Evolutionary conservation across 164 flowering plant species (phyloP).

Genomic region (Nymphaea colorata): DNA sequence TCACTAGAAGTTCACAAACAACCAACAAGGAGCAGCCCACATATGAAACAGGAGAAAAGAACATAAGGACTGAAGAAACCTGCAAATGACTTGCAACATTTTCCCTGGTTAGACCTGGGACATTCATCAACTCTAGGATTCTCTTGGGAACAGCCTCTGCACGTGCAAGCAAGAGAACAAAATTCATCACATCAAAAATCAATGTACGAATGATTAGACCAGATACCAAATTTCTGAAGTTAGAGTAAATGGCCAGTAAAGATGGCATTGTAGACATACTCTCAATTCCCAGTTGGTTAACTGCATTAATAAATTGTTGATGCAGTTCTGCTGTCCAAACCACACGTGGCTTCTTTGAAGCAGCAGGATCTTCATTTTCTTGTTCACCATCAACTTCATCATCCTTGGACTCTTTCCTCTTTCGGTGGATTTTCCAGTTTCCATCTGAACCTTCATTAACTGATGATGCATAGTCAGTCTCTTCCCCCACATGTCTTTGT

Average conservation of each 20-base stretch:
- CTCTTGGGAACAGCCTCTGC: slow-evolving; percentile 99
- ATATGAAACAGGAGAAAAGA: neutral
- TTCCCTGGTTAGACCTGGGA: slow-evolving; percentile 89
- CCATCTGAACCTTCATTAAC: neutral
- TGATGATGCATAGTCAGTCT: slow-evolving; percentile 1
- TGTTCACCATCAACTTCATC: slow-evolving; percentile 1
- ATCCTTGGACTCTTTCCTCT: neutral
- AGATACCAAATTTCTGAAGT: neutral
- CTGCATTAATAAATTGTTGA: slow-evolving; percentile 9
- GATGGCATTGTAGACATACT: slow-evolving; percentile 4
- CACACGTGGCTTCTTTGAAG: slow-evolving; percentile 10
- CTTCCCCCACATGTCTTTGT: neutral
- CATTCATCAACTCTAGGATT: slow-evolving; percentile 91
- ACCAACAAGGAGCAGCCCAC: neutral
- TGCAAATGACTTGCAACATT: slow-evolving; percentile 98
- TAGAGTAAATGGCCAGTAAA: neutral
- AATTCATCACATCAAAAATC: neutral
- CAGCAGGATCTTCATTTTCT: neutral
- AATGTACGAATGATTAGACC: too few species aligned
- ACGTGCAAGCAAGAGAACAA: slow-evolving; percentile 2
- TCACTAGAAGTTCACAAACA: too few species aligned
- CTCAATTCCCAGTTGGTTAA: slow-evolving; percentile 8
- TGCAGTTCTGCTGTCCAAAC: slow-evolving; percentile 9
- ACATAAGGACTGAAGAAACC: slow-evolving; percentile 26
- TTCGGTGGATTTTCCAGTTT: neutral